These are phyloP conservation scores for Polygonum maritimum DNA, from an alignment of 148 eudicot species.

Conservation along the genomic window DNA sequence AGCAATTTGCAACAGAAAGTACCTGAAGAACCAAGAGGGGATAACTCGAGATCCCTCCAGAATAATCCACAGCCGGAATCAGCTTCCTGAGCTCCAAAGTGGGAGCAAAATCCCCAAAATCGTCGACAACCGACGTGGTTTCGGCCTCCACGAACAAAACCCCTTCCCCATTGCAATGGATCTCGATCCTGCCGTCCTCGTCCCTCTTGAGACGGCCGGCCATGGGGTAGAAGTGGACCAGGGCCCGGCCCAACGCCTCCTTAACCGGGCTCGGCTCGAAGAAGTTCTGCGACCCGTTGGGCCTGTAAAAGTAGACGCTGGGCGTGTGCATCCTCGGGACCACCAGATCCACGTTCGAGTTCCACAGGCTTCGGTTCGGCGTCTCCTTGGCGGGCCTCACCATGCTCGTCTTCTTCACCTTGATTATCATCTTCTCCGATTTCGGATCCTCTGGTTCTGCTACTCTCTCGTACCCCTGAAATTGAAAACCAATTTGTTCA, in stretches of 20 bases:
- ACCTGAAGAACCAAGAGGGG: conserved; percentile 41
- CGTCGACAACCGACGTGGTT: conserved; percentile 22
- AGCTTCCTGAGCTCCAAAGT: conserved; percentile 25
- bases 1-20: not conserved
- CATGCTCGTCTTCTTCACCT: conserved; percentile 14
- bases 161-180: conserved; percentile 26
- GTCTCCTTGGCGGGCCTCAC: conserved; percentile 22
- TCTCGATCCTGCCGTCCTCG: conserved; percentile 18
- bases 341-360: conserved; percentile 20
- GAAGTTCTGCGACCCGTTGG: conserved; percentile 5
- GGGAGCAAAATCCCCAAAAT: conserved; percentile 50
- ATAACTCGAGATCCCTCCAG: conserved; percentile 20
- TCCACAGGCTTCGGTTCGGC: conserved; percentile 16
- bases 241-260: conserved; percentile 15
- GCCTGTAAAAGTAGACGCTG: conserved; percentile 17
- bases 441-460: not conserved
- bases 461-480: not conserved
- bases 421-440: conserved; percentile 10
- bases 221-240: conserved; percentile 29
- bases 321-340: conserved; percentile 17
- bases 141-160: conserved; percentile 21
- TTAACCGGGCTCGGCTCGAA: conserved; percentile 16
- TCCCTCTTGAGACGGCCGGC: conserved; percentile 20
- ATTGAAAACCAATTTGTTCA: not conserved
- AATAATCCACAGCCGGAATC: conserved; percentile 33